Conservation (phyloP, 768 basidiomycete genomes). For the Kwoniella pini region DNA sequence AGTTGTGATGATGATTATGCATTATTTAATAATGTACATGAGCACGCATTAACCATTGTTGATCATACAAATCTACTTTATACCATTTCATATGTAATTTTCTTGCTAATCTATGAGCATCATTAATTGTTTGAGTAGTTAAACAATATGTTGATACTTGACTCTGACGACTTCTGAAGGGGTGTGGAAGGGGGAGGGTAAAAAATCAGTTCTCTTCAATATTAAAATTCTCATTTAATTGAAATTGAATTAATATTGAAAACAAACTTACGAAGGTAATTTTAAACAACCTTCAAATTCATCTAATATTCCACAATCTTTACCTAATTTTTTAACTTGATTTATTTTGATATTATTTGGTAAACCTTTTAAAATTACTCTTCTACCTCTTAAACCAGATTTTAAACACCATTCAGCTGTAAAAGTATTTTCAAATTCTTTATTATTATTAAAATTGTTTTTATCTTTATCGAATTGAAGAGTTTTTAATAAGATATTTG, state of each 20-base stretch:
- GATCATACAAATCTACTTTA: conserved; percentile 9
- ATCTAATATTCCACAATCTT: conserved; percentile 20
- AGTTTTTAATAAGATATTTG: conserved; percentile 3
- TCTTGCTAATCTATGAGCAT: conserved; percentile 20
- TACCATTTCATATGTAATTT: conserved; percentile 30
- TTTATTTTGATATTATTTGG: conserved; percentile 1
- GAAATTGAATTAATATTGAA: no score
- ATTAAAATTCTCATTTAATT: not conserved
- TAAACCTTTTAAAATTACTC: conserved; percentile 23
- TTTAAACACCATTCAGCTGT: conserved; percentile 16
- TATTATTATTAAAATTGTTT: no score
- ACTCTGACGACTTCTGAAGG: conserved; percentile 2
- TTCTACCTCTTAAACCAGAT: conserved; percentile 8
- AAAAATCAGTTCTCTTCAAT: not conserved
- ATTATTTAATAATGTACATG: conserved; percentile 20
- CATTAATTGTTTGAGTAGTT: conserved; percentile 22
- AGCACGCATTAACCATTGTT: conserved; percentile 23
- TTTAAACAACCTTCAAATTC: conserved; percentile 6
- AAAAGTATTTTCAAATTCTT: not conserved
- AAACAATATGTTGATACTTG: conserved; percentile 22
- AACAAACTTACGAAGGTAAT: conserved; percentile 23
- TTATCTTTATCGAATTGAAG: not conserved
- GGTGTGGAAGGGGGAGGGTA: not conserved
- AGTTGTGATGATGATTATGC: no score
- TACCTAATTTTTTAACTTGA: conserved; percentile 17